These are phyloP conservation scores for Austroboletus niveus DNA, from an alignment of 1,284 basidiomycete genomes.

Conservation along the genomic window DNA sequence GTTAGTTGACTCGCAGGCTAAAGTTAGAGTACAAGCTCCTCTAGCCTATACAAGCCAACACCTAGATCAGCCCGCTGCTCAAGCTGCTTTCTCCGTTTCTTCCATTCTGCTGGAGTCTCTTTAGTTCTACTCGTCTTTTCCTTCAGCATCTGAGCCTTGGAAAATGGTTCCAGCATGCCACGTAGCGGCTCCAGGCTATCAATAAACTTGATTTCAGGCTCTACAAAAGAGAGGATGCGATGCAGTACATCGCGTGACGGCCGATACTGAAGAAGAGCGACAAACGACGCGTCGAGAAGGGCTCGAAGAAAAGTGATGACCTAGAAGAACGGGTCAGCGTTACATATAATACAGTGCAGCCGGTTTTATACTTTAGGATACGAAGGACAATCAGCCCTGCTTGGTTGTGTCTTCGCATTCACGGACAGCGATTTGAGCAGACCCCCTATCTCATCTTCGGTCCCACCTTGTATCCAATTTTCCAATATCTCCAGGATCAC, in stretches of 20 bases:
- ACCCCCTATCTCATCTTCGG: constrained; percentile 40
- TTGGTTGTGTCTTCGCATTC: constrained; percentile 17
- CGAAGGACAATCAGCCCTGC: constrained; percentile 39
- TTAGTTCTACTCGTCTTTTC: constrained; percentile 39
- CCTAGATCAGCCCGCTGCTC: constrained; percentile 51
- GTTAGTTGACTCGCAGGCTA: neutral
- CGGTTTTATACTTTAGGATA: constrained; percentile 45
- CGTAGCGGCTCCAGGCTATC: constrained; percentile 52
- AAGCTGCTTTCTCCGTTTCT: constrained; percentile 49
- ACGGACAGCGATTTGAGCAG: constrained; percentile 37
- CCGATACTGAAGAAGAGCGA: constrained; percentile 57
- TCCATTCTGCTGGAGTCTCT: constrained; percentile 50
- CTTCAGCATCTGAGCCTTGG: constrained; percentile 45
- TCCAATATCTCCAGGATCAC: constrained; percentile 51
- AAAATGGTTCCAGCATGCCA: constrained; percentile 61
- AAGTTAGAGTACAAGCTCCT: constrained; percentile 59
- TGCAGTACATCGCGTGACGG: constrained; percentile 53
- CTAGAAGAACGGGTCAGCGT: constrained; percentile 33
- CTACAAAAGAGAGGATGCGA: constrained; percentile 47
- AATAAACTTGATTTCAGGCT: constrained; percentile 50
- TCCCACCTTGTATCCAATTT: constrained; percentile 50
- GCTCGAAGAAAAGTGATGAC: constrained; percentile 58
- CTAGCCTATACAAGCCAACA: constrained; percentile 66
- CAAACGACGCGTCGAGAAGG: constrained; percentile 66
- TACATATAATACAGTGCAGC: neutral